phyloP scores from a whole-genome alignment of 495 filamentous ascomycete species.

The Bacidia rubella region DNA sequence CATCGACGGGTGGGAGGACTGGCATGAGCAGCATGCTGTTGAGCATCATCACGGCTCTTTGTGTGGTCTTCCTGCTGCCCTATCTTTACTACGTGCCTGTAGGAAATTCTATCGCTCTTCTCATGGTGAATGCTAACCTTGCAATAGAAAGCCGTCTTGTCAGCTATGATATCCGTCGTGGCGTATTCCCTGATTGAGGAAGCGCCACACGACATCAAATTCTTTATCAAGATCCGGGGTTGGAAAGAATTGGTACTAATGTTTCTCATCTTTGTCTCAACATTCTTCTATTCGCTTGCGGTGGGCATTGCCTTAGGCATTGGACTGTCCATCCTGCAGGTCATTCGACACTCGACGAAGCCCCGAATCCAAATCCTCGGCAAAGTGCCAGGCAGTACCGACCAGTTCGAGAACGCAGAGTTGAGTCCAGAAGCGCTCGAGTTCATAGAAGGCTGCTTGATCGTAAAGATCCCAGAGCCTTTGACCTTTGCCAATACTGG shows the following conservation, averaged over 20 bases:
- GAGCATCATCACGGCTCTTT: conserved; percentile 65
- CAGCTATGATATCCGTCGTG: conserved; percentile 88
- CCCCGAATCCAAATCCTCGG: conserved; percentile 96
- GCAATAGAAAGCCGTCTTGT: conserved; percentile 79
- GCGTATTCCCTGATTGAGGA: conserved; percentile 93
- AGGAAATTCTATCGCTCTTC: conserved; percentile 19
- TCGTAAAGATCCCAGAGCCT: conserved; percentile 94
- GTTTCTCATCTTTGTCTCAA: conserved; percentile 74
- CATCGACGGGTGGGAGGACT: conserved; percentile 77
- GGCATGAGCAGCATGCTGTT: conserved; percentile 85
- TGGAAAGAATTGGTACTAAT: conserved; percentile 78
- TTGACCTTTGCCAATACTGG: conserved; percentile 96
- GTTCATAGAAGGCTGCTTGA: conserved; percentile 79
- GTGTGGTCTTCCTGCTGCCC: conserved; percentile 67
- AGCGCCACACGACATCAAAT: conserved; percentile 75
- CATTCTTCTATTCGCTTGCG: conserved; percentile 82
- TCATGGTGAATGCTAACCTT: background rate
- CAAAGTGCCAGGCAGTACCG: conserved; percentile 60
- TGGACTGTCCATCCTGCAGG: conserved; percentile 72
- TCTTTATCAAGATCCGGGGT: conserved; percentile 77
- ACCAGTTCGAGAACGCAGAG: conserved; percentile 82
- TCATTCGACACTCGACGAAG: conserved; percentile 78
- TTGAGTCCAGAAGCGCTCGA: conserved; percentile 61
- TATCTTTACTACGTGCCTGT: conserved; percentile 93
- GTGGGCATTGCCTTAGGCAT: conserved; percentile 83